Evolutionary conservation across 78 protist species (phyloP).

Genomic region (Protostelium mycophagum): DNA sequence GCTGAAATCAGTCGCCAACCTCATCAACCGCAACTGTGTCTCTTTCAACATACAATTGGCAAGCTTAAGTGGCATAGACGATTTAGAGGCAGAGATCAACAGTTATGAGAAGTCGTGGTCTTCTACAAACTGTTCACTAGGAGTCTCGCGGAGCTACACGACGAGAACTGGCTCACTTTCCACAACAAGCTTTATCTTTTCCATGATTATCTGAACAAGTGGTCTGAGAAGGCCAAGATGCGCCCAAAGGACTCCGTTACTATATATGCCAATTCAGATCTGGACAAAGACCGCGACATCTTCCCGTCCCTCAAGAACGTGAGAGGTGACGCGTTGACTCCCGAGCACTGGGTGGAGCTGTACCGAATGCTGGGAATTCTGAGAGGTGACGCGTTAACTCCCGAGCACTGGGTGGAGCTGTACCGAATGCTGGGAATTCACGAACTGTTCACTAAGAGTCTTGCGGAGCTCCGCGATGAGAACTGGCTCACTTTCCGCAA

Average conservation of each 20-base stretch:
- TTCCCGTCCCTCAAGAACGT: constrained; percentile 19
- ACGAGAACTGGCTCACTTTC: constrained; percentile 69
- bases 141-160: background rate
- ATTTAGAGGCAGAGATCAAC: background rate
- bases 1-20: background rate
- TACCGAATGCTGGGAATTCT: constrained; percentile 33
- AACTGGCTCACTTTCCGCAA: constrained; percentile 75
- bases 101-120: background rate
- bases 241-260: constrained; percentile 6
- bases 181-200: constrained; percentile 35
- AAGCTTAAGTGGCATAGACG: background rate
- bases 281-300: background rate
- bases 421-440: constrained; percentile 18
- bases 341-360: constrained; percentile 78
- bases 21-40: background rate
- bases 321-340: constrained; percentile 76
- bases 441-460: too few relatives aligned
- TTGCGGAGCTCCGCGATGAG: background rate
- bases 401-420: constrained; percentile 68
- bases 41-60: background rate
- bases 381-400: too few relatives aligned
- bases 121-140: background rate
- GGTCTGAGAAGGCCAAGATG: constrained; percentile 23
- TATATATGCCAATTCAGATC: constrained; percentile 1
- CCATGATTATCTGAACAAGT: constrained; percentile 44